Conservation (phyloP, 257 asterid species). For the Paraleonurus japonicus region DNA sequence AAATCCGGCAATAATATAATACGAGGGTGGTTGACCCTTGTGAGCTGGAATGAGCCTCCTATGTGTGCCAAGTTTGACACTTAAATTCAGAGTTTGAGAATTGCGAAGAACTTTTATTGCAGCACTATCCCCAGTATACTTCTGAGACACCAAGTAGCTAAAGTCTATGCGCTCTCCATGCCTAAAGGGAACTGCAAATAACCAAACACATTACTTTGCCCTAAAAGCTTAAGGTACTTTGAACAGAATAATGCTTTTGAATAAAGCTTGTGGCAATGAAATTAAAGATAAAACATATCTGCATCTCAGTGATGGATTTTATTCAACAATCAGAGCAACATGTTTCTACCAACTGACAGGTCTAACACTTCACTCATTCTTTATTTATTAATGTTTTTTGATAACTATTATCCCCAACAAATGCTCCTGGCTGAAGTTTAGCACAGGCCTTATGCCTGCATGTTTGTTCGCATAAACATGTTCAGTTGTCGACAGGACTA, state of each 20-base stretch:
- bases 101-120: constrained; percentile 70
- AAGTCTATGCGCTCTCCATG: constrained; percentile 97
- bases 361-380: too few species aligned
- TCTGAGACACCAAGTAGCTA: constrained; percentile 89
- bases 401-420: too few species aligned
- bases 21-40: constrained; percentile 91
- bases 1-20: constrained; percentile 85
- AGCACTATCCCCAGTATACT: constrained; percentile 82
- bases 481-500: too few species aligned
- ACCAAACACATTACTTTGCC: constrained; percentile 14
- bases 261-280: constrained; percentile 20
- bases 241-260: neutral
- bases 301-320: too few species aligned
- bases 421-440: too few species aligned
- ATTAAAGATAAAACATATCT: neutral
- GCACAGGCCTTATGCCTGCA: too few species aligned
- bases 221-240: constrained; percentile 10
- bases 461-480: too few species aligned
- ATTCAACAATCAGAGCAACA: too few species aligned
- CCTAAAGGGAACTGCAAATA: constrained; percentile 88
- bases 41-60: constrained; percentile 86
- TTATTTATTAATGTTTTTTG: too few species aligned
- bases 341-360: too few species aligned
- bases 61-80: constrained; percentile 63
- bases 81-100: constrained; percentile 54